These are phyloP conservation scores for Akebia trifoliata DNA, from an alignment of 164 flowering plant species.

Conservation along the genomic window DNA sequence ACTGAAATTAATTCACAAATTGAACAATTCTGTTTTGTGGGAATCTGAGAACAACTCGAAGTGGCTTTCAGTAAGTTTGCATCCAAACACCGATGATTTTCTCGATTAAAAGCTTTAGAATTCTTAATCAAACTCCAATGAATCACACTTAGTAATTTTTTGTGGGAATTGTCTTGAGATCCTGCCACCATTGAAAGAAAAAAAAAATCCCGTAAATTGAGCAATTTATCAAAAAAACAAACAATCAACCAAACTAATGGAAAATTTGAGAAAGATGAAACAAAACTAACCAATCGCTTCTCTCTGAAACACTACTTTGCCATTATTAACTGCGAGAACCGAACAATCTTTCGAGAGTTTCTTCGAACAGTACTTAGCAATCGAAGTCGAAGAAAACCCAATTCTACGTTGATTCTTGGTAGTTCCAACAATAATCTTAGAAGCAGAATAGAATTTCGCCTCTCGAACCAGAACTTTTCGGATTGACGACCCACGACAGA, in stretches of 20 bases:
- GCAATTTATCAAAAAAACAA: background rate
- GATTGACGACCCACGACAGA: constrained; percentile 71
- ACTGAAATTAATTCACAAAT: constrained; percentile 34
- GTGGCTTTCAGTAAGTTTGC: constrained; percentile 13
- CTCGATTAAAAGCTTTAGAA: constrained; percentile 26
- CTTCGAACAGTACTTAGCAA: constrained; percentile 80
- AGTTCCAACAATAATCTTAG: constrained; percentile 62
- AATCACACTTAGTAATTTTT: constrained; percentile 33
- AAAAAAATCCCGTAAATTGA: background rate
- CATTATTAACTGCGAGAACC: constrained; percentile 76
- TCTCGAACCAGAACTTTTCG: constrained; percentile 62
- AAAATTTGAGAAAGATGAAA: background rate
- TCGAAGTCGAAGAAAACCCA: constrained; percentile 43
- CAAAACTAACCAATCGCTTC: constrained; percentile 21
- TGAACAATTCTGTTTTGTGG: constrained; percentile 36
- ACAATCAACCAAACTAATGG: too few relatives aligned
- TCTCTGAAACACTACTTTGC: constrained; percentile 69
- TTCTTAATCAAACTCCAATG: constrained; percentile 39
- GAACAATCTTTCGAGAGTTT: constrained; percentile 60
- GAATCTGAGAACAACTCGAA: constrained; percentile 6
- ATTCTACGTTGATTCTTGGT: too few relatives aligned
- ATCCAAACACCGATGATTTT: too few relatives aligned
- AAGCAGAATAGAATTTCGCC: constrained; percentile 51
- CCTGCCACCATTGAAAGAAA: too few relatives aligned
- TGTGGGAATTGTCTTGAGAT: constrained; percentile 21